Conservation (phyloP, 495 filamentous ascomycete genomes). For the Podospora comata region DNA sequence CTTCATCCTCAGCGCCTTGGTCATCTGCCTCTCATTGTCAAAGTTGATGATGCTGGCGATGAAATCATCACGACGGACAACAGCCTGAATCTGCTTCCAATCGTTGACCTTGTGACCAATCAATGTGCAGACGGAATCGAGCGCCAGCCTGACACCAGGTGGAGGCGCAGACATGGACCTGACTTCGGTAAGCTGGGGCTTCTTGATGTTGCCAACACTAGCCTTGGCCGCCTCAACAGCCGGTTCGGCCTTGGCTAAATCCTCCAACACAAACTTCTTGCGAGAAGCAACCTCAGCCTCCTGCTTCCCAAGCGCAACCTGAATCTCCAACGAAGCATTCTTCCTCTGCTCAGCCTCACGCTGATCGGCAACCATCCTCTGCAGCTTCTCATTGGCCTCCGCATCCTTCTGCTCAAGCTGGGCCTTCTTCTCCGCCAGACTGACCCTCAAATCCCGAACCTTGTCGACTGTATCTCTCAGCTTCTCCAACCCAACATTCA, state of each 20-base stretch:
- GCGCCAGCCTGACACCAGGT: conserved; percentile 79
- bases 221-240: conserved; percentile 89
- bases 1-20: conserved; percentile 68
- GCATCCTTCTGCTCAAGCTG: conserved; percentile 91
- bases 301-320: conserved; percentile 80
- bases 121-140: conserved; percentile 92
- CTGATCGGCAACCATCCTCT: conserved; percentile 95
- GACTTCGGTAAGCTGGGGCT: conserved; percentile 94
- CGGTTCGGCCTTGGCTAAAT: conserved; percentile 88
- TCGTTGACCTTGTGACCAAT: conserved; percentile 85
- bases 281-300: conserved; percentile 83
- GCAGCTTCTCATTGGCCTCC: conserved; percentile 94
- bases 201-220: conserved; percentile 96
- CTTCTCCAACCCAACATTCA: conserved; percentile 97
- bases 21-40: conserved; percentile 96
- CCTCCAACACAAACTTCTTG: conserved; percentile 77
- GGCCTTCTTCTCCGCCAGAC: conserved; percentile 87
- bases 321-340: conserved; percentile 80
- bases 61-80: conserved; percentile 90
- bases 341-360: conserved; percentile 92
- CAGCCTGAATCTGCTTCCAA: conserved; percentile 86
- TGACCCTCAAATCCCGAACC: conserved; percentile 83
- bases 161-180: conserved; percentile 93
- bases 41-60: conserved; percentile 98
- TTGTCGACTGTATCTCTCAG: conserved; percentile 97